phyloP scores from a whole-genome alignment of 1,139 yeast species.

The Geotrichum aggregatum region DNA sequence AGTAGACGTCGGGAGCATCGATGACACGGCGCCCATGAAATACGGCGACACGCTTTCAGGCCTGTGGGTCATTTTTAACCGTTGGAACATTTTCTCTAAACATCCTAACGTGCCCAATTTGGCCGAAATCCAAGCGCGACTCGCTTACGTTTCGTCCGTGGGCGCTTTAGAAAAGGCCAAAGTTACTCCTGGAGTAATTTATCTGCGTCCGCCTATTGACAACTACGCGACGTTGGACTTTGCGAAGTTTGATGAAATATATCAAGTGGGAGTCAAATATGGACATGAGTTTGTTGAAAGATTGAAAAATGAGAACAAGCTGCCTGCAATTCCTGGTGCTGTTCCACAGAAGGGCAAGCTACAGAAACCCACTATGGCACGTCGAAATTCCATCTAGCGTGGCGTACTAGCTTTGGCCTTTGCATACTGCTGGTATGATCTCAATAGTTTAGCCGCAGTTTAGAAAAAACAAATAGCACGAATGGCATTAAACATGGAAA shows the following conservation, averaged over 20 bases:
- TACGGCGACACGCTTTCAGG: constrained; percentile 95
- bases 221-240: constrained; percentile 87
- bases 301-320: constrained; percentile 50
- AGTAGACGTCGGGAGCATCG: constrained; percentile 95
- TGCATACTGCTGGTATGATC: too few relatives aligned
- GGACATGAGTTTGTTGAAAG: constrained; percentile 58
- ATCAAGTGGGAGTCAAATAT: constrained; percentile 71
- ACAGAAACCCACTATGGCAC: constrained; percentile 39
- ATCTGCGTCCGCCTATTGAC: constrained; percentile 91
- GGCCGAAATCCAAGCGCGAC: constrained; percentile 89
- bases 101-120: constrained; percentile 82
- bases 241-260: constrained; percentile 86
- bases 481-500: constrained; percentile 1
- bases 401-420: too few relatives aligned
- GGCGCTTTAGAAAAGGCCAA: constrained; percentile 88
- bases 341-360: constrained; percentile 31
- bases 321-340: constrained; percentile 63
- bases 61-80: constrained; percentile 41
- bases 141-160: constrained; percentile 93
- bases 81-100: constrained; percentile 86
- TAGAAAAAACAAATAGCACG: constrained; percentile 2
- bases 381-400: constrained; percentile 18
- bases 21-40: constrained; percentile 83
- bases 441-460: too few relatives aligned
- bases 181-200: constrained; percentile 77